These are phyloP conservation scores for Fusarium sp. DNA, from an alignment of 2,329 filamentous ascomycete genomes.

Conservation along the genomic window DNA sequence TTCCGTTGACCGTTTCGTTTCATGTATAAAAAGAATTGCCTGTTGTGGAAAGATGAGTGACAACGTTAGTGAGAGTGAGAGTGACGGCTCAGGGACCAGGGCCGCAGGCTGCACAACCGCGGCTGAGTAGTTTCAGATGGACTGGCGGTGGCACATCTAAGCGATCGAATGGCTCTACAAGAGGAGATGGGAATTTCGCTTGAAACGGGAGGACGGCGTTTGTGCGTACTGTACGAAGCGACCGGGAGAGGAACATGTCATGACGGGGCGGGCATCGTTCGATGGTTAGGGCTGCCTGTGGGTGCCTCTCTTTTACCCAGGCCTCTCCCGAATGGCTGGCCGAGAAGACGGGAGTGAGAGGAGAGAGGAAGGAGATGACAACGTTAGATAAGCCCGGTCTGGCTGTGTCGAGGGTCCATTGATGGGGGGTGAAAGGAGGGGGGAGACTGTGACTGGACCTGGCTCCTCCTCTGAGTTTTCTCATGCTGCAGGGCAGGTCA, in stretches of 20 bases:
- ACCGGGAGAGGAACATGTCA: slow-evolving; percentile 30
- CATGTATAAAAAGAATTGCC: neutral
- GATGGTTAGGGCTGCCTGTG: slow-evolving; percentile 27
- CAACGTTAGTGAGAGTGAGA: neutral
- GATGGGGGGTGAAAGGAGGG: neutral
- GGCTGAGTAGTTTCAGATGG: slow-evolving; percentile 2
- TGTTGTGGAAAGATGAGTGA: neutral
- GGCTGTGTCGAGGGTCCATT: neutral
- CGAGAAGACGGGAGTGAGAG: neutral
- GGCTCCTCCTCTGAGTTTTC: neutral
- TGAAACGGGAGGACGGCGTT: slow-evolving; percentile 1
- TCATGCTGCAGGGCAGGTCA: neutral
- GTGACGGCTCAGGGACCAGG: neutral
- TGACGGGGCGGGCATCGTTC: slow-evolving; percentile 33
- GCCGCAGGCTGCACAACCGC: neutral
- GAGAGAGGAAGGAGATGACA: slow-evolving; percentile 5
- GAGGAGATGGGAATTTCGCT: slow-evolving; percentile 20
- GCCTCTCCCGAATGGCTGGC: neutral
- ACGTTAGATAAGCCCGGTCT: neutral
- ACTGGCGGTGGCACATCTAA: neutral
- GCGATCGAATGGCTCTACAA: slow-evolving; percentile 18
- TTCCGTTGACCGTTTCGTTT: neutral
- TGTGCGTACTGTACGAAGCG: slow-evolving; percentile 35
- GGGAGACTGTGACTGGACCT: neutral
- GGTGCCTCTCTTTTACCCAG: slow-evolving; percentile 5